Evolutionary conservation across 192 early-diverging fungal species (phyloP).

Genomic region (Umbelopsis sp.): DNA sequence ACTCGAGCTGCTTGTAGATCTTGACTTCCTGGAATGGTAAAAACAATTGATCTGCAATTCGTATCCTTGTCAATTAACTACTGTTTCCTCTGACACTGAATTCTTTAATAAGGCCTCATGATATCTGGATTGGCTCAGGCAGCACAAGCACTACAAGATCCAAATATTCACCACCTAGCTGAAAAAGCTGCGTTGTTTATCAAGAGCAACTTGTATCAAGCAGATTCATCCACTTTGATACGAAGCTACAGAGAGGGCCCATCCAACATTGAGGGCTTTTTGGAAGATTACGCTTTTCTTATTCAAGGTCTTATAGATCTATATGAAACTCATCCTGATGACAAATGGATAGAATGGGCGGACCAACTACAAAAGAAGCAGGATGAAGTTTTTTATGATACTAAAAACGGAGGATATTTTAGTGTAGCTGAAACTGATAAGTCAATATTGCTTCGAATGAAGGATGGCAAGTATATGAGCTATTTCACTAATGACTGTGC

Average conservation of each 20-base stretch:
- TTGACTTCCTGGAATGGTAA: slow-evolving; percentile 64
- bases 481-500: neutral
- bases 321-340: slow-evolving; percentile 54
- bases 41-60: neutral
- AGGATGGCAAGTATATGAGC: slow-evolving; percentile 47
- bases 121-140: slow-evolving; percentile 51
- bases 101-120: slow-evolving; percentile 46
- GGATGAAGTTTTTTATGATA: slow-evolving; percentile 61
- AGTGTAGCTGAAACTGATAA: slow-evolving; percentile 42
- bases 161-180: slow-evolving; percentile 42
- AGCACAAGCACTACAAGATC: slow-evolving; percentile 35
- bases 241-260: slow-evolving; percentile 53
- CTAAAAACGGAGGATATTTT: slow-evolving; percentile 49
- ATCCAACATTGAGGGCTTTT: slow-evolving; percentile 49
- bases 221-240: slow-evolving; percentile 32
- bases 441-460: slow-evolving; percentile 51
- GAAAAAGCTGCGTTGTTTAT: slow-evolving; percentile 50
- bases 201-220: slow-evolving; percentile 44
- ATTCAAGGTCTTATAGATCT: slow-evolving; percentile 58
- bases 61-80: neutral
- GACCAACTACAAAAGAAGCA: slow-evolving; percentile 56
- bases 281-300: slow-evolving; percentile 63
- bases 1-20: too few species aligned
- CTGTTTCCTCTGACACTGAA: neutral
- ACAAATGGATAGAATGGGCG: slow-evolving; percentile 61